Evolutionary conservation across 345 rosid species (phyloP), one percentile per base, ranked within the genome.

Genomic region (Hirschfeldia incana): DNA sequence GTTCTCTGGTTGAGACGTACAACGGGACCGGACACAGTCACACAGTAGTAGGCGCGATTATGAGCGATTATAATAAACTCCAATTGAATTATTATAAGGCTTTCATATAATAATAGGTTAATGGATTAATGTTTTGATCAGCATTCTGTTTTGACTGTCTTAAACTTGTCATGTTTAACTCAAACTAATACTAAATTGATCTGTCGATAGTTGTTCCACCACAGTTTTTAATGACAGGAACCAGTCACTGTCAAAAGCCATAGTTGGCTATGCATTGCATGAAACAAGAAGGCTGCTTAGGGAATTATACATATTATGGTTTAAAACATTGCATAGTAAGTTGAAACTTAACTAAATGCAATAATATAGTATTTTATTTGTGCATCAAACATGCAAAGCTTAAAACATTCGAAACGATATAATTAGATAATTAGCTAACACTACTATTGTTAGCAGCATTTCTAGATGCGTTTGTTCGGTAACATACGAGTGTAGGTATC

Each of bases 401-500:
- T 21, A 21, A 53, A 58, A 21, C 61, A 57, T 21, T 21, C 2
- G 60, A 57, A 57, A 17, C 61, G 11, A 57, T 55, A 2, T 55
- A 2, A 51, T 51, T n/a, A 51, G 21, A 37, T 8, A 37, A 37
- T 37, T 37, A 37, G 44, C 44, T 37, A 37, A 42, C 49, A 42
- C 4, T 42, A 42, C n/a, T 42, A 42, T 42, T 42, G n/a, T 10
- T 9, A 42, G 49, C 49, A 42, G 32, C 17, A 28, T 61, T 60
- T 28, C 34, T 11, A 26, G 15, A 27, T 59, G 32, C 34, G 15
- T 60, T 61, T 61, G 34, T 11, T 61, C 12, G 36, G 65, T 61
- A 61, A 21, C 21, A 21, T 21, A 21, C 21, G 21, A 32, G 63
- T 55, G 46, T 0, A 90, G 93, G 93, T 89, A 89, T 69, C 65